These are phyloP conservation scores for Annona cherimola DNA, from an alignment of 164 flowering plant species.

Conservation along the genomic window DNA sequence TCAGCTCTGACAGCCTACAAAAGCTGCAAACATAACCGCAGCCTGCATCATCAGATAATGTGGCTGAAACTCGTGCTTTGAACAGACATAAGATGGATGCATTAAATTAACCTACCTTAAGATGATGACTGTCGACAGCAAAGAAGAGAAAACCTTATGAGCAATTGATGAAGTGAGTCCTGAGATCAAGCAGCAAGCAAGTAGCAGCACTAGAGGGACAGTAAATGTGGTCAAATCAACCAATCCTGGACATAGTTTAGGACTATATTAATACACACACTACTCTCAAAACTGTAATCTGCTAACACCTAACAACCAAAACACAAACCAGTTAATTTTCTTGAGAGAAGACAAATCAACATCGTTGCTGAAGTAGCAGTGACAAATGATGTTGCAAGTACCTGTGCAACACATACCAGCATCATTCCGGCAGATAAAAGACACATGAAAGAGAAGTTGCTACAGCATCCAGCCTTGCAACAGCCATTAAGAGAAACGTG, in stretches of 20 bases:
- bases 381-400: conserved; percentile 27
- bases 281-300: not conserved
- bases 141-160: conserved; percentile 8
- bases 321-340: conserved; percentile 21
- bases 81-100: not conserved
- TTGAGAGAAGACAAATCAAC: conserved; percentile 23
- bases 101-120: conserved; percentile 12
- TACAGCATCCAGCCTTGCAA: no score
- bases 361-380: conserved; percentile 22
- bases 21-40: conserved; percentile 15
- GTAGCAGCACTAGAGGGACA: conserved; percentile 16
- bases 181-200: conserved; percentile 16
- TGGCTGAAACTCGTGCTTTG: not conserved
- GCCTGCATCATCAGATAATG: not conserved
- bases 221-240: conserved; percentile 7
- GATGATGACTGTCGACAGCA: conserved; percentile 6
- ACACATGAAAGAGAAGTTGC: no score
- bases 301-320: not conserved
- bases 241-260: conserved; percentile 8
- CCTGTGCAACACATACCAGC: conserved; percentile 12
- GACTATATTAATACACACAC: not conserved
- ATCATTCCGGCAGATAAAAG: not conserved
- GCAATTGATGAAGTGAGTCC: conserved; percentile 13
- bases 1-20: conserved; percentile 12
- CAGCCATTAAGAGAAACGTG: not conserved